Percentiles rank a stretch among this genome's conserved stretches.
phyloP scores from a whole-genome alignment of 805 yeast species.

The Candida taoyuanica region DNA sequence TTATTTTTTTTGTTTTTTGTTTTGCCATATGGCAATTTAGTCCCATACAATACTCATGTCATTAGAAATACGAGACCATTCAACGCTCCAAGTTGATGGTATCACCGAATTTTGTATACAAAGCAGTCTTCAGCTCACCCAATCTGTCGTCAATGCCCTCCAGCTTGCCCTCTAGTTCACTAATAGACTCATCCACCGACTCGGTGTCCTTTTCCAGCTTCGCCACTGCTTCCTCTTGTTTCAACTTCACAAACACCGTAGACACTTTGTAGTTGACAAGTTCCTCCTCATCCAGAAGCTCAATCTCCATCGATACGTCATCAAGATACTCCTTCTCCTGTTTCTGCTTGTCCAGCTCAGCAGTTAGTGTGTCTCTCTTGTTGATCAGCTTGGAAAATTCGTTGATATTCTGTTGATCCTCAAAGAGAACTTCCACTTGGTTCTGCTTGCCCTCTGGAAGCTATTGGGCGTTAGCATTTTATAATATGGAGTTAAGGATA shows the following conservation, averaged over 20 bases:
- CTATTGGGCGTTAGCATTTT: too few species aligned
- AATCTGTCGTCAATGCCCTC: slow-evolving; percentile 51
- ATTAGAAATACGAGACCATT: slow-evolving; percentile 1
- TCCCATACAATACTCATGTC: too few species aligned
- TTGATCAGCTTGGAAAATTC: slow-evolving; percentile 79
- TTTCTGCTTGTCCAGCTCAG: slow-evolving; percentile 42
- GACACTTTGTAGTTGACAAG: slow-evolving; percentile 75
- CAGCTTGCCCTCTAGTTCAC: slow-evolving; percentile 40
- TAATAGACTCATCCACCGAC: slow-evolving; percentile 46
- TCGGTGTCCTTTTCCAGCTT: slow-evolving; percentile 62
- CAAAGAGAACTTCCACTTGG: slow-evolving; percentile 33
- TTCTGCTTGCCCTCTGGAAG: slow-evolving; percentile 40
- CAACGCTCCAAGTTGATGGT: slow-evolving; percentile 78
- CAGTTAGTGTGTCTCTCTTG: slow-evolving; percentile 56
- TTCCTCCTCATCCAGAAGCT: slow-evolving; percentile 76
- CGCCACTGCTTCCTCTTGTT: slow-evolving; percentile 61
- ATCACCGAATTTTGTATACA: slow-evolving; percentile 86
- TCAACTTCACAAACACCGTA: slow-evolving; percentile 66
- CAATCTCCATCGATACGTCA: slow-evolving; percentile 81
- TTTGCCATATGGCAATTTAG: too few species aligned
- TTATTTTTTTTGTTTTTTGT: too few species aligned
- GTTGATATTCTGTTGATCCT: slow-evolving; percentile 87
- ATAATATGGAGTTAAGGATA: too few species aligned
- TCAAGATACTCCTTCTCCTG: slow-evolving; percentile 85
- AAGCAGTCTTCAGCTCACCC: slow-evolving; percentile 56